These are phyloP conservation scores for Dysphania ambrosioides DNA, from an alignment of 148 eudicot species.

Conservation along the genomic window DNA sequence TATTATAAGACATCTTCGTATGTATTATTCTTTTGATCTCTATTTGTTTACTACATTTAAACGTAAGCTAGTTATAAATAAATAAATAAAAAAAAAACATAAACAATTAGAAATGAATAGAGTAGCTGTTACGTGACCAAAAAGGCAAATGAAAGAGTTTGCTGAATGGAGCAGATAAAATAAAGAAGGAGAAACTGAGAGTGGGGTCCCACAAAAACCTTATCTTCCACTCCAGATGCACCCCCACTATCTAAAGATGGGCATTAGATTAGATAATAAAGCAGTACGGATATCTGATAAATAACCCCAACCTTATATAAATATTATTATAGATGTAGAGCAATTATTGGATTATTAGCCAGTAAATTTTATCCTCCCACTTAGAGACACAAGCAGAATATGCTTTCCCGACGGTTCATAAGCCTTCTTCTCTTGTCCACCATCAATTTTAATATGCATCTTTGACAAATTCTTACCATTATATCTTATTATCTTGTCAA, in stretches of 20 bases:
- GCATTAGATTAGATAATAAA: slow-evolving; percentile 17
- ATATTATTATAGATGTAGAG: neutral
- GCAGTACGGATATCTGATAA: neutral
- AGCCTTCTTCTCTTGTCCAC: neutral
- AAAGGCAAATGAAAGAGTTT: too few species aligned
- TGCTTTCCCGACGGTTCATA: slow-evolving; percentile 12
- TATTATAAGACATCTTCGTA: too few species aligned
- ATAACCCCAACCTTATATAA: neutral
- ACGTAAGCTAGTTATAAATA: too few species aligned
- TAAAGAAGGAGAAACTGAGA: slow-evolving; percentile 6
- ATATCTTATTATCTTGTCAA: neutral
- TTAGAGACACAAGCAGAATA: slow-evolving; percentile 12
- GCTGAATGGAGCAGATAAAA: neutral
- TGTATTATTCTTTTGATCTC: too few species aligned
- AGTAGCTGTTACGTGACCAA: too few species aligned
- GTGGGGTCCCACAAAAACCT: slow-evolving; percentile 23
- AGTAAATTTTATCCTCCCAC: neutral
- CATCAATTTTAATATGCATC: slow-evolving; percentile 6
- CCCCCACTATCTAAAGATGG: slow-evolving; percentile 5
- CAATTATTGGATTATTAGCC: neutral
- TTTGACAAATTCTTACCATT: neutral
- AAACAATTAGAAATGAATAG: too few species aligned
- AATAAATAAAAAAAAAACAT: too few species aligned
- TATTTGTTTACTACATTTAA: too few species aligned
- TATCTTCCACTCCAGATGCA: slow-evolving; percentile 15